phyloP scores from a whole-genome alignment of 2,329 filamentous ascomycete species.

The Exophiala sideris region DNA sequence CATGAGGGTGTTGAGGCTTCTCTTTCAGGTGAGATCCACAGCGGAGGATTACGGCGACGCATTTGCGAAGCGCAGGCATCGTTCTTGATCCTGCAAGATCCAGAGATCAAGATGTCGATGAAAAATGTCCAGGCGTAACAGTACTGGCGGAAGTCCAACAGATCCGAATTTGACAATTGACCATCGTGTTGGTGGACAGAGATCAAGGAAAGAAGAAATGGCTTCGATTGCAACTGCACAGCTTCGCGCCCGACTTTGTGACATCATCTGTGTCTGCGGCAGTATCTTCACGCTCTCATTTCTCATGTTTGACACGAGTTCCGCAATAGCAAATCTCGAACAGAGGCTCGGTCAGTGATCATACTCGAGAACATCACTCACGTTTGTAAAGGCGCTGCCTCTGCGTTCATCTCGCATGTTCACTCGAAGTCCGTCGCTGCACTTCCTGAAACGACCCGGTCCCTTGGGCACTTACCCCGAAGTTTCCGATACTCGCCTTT shows the following conservation, averaged over 20 bases:
- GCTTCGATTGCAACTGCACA: background rate
- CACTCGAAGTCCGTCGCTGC: too few species aligned
- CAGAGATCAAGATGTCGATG: background rate
- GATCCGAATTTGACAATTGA: background rate
- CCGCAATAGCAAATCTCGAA: too few species aligned
- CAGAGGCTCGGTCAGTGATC: too few species aligned
- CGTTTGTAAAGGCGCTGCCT: too few species aligned
- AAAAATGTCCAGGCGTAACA: background rate
- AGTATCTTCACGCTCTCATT: background rate
- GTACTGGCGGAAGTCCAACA: background rate
- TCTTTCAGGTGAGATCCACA: background rate
- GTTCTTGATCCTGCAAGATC: background rate
- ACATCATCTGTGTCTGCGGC: background rate
- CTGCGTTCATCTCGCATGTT: too few species aligned
- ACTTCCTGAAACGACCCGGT: too few species aligned
- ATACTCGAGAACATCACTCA: too few species aligned
- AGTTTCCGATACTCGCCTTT: too few species aligned
- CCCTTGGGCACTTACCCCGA: too few species aligned
- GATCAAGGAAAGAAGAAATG: background rate
- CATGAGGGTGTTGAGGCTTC: background rate
- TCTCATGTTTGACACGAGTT: background rate
- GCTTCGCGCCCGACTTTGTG: background rate
- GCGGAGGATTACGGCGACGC: background rate
- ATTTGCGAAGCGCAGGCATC: background rate
- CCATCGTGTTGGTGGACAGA: background rate